Evolutionary conservation across 352 stramenopile genomes (phyloP), one percentile per base, ranked within the genome.

Genomic region (Globisporangium uncinulatum): DNA sequence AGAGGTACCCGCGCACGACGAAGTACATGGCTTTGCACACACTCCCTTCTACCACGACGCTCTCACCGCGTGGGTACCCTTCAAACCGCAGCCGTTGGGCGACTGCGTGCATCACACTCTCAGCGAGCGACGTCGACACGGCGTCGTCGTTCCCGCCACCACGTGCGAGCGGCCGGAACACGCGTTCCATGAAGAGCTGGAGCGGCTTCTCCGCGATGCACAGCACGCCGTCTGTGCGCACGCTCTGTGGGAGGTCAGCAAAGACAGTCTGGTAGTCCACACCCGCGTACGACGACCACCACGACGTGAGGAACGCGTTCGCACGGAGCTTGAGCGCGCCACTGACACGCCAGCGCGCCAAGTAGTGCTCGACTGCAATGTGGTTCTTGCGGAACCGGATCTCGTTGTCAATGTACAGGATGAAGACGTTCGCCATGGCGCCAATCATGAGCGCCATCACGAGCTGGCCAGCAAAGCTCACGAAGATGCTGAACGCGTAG

Each of bases 391-490:
- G 77, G 57, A 82, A 90, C 31, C 79, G 72, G 31, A 87, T 71
- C 60, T 87, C 72, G 54, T 85, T 84, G 45, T 81, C 70, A 39
- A 81, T 85, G 34, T 71, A 82, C 1, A 80, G 58, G 57, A 87
- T 61, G 51, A 82, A 85, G 0, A 90, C 58, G 32, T 79, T 84
- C 4, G 77, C 79, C 55, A 88, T 76, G 57, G 88, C 75, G 17
- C 77, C 74, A 51, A 90, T 88, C 75, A 90, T 88, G 14, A 87
- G 66, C n/a, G 76, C 74, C 80, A 87, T 90, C 47, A 81, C 63
- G 17, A 90, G 65, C 56, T 86, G 74, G 0, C 80, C 76, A 6
- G 69, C 44, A 37, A 87, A 84, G 43, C 70, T 82, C 6, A 82
- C 65, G 31, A 71, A 42, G 44, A 87, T 77, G 17, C 66, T 76